Base-by-base conservation (phyloP, 352 stramenopile species). In the Achlya hypogyna region DNA sequence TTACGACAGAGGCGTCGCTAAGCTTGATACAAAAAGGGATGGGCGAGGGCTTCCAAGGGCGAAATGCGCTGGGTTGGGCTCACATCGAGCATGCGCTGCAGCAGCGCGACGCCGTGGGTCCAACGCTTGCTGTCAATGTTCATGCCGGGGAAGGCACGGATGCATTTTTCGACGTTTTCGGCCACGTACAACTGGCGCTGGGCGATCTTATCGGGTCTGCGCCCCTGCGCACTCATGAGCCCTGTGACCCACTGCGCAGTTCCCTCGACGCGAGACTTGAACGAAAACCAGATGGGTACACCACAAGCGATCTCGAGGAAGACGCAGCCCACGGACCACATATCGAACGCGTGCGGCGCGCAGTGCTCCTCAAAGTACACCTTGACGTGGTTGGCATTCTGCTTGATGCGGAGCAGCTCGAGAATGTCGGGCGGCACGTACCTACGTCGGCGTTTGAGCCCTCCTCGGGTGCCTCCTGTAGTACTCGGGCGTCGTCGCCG, bases 251-350 rank as follows among this genome's bases (percentile, higher is more conserved):
- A 14, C 31, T 56, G 12, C 40, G n/a, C 22, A 23, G 9, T 43
- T 4, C 10, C 31, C 23, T 35, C 38, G 18, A 67, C 60, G 31
- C 51, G 47, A 10, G 60, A 53, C 34, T 67, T 67, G 51, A 34
- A 67, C 22, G 49, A n/a, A 53, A 67, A 53, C 60, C 60, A 67
- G 9, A 67, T 31, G n/a, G 60, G 60, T 8, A 67, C 47, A 0
- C 60, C 60, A n/a, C 29, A 56, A 3, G 35, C 47, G 4, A 67
- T 56, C 34, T 67, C 60, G 35, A 67, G 51, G 34, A 67, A 67
- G 12, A 67, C 51, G 34, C 60, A 58, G 5, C 60, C 60, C 23
- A 67, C 40, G 10, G 60, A 67, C 60, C 60, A 67, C 60, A 67
- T 67, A 29, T 67, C 60, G 31, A 67, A 58, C 6, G 60, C 47